These are phyloP conservation scores for Anthostomella pinea DNA, from an alignment of 2,329 filamentous ascomycete genomes.

Conservation along the genomic window DNA sequence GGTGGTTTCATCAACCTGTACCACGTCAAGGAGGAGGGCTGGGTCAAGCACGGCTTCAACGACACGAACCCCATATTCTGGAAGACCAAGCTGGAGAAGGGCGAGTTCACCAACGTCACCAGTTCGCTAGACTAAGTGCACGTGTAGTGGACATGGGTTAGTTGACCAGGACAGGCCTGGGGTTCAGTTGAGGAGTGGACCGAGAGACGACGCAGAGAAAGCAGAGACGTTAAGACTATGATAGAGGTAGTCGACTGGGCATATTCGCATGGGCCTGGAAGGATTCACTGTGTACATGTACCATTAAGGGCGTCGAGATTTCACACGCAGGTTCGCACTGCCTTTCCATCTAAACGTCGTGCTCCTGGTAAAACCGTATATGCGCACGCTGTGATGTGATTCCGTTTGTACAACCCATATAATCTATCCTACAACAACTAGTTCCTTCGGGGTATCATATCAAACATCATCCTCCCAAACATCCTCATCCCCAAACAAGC, in stretches of 20 bases:
- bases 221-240: constrained; percentile 18
- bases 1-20: constrained; percentile 98
- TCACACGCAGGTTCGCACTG: too few species aligned
- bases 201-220: too few species aligned
- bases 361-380: too few species aligned
- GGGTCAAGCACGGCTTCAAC: constrained; percentile 97
- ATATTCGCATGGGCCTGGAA: constrained; percentile 12
- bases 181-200: not conserved
- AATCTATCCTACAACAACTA: not conserved
- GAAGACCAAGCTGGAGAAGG: constrained; percentile 98
- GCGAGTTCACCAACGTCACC: constrained; percentile 95
- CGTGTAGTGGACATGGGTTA: constrained; percentile 1
- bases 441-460: not conserved
- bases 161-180: constrained; percentile 1
- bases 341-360: constrained; percentile 5
- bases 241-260: constrained; percentile 12
- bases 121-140: constrained; percentile 57
- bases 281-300: constrained; percentile 23
- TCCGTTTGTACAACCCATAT: too few species aligned
- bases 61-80: constrained; percentile 99
- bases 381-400: too few species aligned
- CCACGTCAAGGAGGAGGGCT: constrained; percentile 97
- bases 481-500: not conserved
- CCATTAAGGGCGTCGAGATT: constrained; percentile 16
- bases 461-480: not conserved